Conservation (phyloP, 495 filamentous ascomycete genomes). For the Cudoniella acicularis region DNA sequence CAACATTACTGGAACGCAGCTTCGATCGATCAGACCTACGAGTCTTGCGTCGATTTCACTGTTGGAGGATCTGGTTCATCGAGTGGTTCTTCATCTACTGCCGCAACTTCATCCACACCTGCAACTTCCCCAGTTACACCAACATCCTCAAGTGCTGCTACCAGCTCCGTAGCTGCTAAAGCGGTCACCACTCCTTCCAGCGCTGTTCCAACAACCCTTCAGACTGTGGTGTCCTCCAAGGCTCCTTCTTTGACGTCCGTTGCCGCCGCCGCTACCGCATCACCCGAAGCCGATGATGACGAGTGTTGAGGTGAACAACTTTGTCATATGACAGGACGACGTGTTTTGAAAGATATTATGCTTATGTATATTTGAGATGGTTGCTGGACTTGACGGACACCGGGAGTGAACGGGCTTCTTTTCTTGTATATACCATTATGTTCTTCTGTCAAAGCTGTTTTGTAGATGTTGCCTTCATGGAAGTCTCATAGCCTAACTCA, state of each 20-base stretch:
- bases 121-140: conserved; percentile 10
- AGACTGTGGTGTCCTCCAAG: background rate
- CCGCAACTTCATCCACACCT: conserved; percentile 10
- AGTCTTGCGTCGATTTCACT: conserved; percentile 69
- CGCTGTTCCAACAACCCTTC: conserved; percentile 13
- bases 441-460: too few species aligned
- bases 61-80: conserved; percentile 25
- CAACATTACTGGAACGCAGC: conserved; percentile 69
- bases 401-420: background rate
- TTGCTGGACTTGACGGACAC: background rate
- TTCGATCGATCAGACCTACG: conserved; percentile 66
- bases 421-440: background rate
- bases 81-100: conserved; percentile 26
- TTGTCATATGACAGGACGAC: background rate
- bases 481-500: too few species aligned
- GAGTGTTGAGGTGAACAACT: conserved; percentile 1
- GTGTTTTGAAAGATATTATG: background rate
- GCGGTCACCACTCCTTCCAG: conserved; percentile 8
- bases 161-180: conserved; percentile 5
- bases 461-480: background rate
- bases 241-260: background rate
- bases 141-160: too few species aligned
- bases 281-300: conserved; percentile 9
- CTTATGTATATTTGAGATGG: background rate
- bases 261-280: background rate